A percentile compares a stretch with the other conserved stretches of the same genome.
phyloP scores from a whole-genome alignment of 495 filamentous ascomycete species.

The Hypoxylon lienhwacheense region DNA sequence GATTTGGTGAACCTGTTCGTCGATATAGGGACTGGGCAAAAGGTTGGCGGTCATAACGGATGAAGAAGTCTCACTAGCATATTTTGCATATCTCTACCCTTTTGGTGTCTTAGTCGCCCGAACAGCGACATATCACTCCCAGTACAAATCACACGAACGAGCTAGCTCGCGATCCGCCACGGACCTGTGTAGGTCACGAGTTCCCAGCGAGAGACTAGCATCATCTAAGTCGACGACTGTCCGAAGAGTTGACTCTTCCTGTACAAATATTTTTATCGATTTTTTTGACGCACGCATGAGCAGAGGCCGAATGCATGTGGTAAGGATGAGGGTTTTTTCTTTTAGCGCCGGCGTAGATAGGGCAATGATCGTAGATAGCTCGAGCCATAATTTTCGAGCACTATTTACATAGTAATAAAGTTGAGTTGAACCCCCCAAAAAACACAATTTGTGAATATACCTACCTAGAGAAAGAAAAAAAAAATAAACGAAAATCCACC shows the following conservation, averaged over 20 bases:
- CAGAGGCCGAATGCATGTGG: conserved; percentile 30
- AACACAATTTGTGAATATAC: too few relatives aligned
- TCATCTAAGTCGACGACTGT: conserved; percentile 5
- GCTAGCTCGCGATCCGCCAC: conserved; percentile 16
- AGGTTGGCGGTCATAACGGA: conserved; percentile 27
- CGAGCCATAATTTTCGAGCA: conserved; percentile 34
- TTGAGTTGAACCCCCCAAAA: conserved; percentile 12
- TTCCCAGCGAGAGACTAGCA: conserved; percentile 13
- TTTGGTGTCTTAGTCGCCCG: conserved; percentile 1
- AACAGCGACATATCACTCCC: not conserved
- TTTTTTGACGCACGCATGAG: conserved; percentile 34
- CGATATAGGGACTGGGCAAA: conserved; percentile 41
- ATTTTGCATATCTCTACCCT: conserved; percentile 2
- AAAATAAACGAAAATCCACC: too few relatives aligned
- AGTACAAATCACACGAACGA: conserved; percentile 14
- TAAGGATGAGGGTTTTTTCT: conserved; percentile 27
- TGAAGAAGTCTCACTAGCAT: not conserved
- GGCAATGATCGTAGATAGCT: conserved; percentile 31
- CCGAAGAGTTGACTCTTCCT: conserved; percentile 10
- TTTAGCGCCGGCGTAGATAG: conserved; percentile 36
- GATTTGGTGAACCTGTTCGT: conserved; percentile 50
- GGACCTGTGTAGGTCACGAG: conserved; percentile 6
- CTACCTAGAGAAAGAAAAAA: too few relatives aligned
- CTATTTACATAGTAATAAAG: conserved; percentile 36
- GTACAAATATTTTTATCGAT: conserved; percentile 27